These are phyloP conservation scores for Saturnispora serradocipensis DNA, from an alignment of 805 yeast genomes.

Conservation along the genomic window DNA sequence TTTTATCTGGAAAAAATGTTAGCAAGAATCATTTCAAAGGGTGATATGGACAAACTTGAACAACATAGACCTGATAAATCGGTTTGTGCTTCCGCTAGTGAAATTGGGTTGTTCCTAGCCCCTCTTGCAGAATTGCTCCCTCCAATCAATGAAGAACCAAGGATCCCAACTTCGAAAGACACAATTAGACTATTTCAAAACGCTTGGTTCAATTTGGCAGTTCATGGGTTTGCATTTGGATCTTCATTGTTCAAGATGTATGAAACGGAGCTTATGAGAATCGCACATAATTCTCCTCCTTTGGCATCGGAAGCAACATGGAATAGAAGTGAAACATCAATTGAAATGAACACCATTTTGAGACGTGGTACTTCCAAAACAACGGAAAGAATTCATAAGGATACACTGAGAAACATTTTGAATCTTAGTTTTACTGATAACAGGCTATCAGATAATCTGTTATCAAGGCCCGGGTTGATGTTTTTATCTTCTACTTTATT, in stretches of 20 bases:
- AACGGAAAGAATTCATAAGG: slow-evolving; percentile 68
- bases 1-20: slow-evolving; percentile 60
- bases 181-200: slow-evolving; percentile 62
- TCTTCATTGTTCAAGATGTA: slow-evolving; percentile 46
- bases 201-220: slow-evolving; percentile 89
- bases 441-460: slow-evolving; percentile 27
- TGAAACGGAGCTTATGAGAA: slow-evolving; percentile 43
- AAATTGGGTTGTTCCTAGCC: slow-evolving; percentile 50
- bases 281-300: slow-evolving; percentile 85
- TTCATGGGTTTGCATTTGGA: slow-evolving; percentile 69
- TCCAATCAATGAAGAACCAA: slow-evolving; percentile 36
- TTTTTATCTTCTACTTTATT: slow-evolving; percentile 76
- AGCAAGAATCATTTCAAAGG: slow-evolving; percentile 58
- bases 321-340: slow-evolving; percentile 80
- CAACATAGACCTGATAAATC: slow-evolving; percentile 74
- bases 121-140: slow-evolving; percentile 78
- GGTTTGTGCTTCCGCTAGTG: slow-evolving; percentile 60
- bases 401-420: slow-evolving; percentile 40
- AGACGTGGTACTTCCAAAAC: slow-evolving; percentile 83
- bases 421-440: slow-evolving; percentile 42
- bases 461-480: slow-evolving; percentile 74
- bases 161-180: slow-evolving; percentile 36
- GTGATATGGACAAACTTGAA: slow-evolving; percentile 64
- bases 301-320: slow-evolving; percentile 74
- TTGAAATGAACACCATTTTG: slow-evolving; percentile 84